Percentiles rank a stretch among this genome's conserved stretches.
Evolutionary conservation across 75 land plant species (phyloP).

Genomic region (Sequoiadendron giganteum): DNA sequence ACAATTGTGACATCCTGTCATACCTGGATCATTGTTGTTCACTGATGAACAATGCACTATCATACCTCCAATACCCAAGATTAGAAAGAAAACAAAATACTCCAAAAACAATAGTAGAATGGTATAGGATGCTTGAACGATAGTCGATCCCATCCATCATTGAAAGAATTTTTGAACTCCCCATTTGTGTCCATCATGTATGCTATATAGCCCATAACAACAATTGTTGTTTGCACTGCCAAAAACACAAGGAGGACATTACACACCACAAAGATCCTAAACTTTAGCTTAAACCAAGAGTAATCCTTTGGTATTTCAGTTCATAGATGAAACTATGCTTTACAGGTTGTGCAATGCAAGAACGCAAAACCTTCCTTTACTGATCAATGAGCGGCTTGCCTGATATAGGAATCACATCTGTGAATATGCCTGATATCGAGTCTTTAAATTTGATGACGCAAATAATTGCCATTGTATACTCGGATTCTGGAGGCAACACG

Average conservation of each 20-base stretch:
- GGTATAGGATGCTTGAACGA: constrained; percentile 69
- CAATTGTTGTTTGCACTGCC: constrained; percentile 31
- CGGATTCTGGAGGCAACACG: no score
- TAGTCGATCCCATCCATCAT: constrained; percentile 25
- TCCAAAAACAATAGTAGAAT: constrained; percentile 74
- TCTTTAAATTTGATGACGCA: no score
- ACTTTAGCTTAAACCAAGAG: constrained; percentile 85
- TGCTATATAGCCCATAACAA: constrained; percentile 15
- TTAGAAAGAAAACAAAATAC: constrained; percentile 14
- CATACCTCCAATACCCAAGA: constrained; percentile 80
- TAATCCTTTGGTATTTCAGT: constrained; percentile 68
- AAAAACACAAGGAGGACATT: constrained; percentile 87
- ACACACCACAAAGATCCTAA: constrained; percentile 86
- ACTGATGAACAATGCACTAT: constrained; percentile 73
- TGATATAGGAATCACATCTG: constrained; percentile 18
- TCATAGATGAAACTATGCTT: constrained; percentile 80
- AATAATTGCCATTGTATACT: no score
- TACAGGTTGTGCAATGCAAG: constrained; percentile 94
- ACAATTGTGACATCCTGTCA: no score
- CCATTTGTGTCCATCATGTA: constrained; percentile 83
- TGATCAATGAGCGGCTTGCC: no score
- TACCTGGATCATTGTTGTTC: constrained; percentile 30
- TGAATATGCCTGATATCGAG: no score
- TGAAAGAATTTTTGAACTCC: constrained; percentile 51
- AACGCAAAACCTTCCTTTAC: constrained; percentile 98